Base-by-base conservation (phyloP, 2,329 filamentous ascomycete genomes). In the Epichloe gansuensis region DNA sequence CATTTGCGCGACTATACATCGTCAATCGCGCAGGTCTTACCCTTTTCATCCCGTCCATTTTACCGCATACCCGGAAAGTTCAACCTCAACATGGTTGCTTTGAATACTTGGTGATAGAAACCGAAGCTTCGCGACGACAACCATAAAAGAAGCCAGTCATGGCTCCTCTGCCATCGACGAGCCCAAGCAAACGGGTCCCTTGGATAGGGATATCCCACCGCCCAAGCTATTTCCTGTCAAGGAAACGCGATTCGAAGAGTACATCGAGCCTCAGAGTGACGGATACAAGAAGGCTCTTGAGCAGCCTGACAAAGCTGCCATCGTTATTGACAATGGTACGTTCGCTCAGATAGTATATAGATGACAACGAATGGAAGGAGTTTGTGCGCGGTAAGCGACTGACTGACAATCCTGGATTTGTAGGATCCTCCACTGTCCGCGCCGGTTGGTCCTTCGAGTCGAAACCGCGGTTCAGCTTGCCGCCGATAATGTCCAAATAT, bases 251-350 rank as follows among this genome's bases (percentile, higher is more conserved):
- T 84, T 83, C 62, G 79, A 82, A 56, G 75, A 75, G 55, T 75
- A 70, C 52, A 69, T 78, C 39, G 68, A 74, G 34, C 69, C 76
- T 2, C 73, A 80, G 61, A 71, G 75, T 8, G 84, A 91, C 62
- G 88, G 86, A 47, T 90, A 86, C 63, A 76, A 80, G 61, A 76
- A 78, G 59, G 91, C 88, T 55, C 76, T 79, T 49, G 71, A 79
- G 53, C 71, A 77, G 21, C 68, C 75, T 15, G 76, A 73, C 54
- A 72, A 74, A 46, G 86, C 83, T 50, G 88, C 90, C 49, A 96
- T 98, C 63, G 88, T 98, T 57, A 97, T 98, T 65, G 93, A 98
- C 73, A 96, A 96, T 85, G 93, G 91, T 94, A 72, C 55, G 70
- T 51, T 12, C 3, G 38, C 23, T 13, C 37, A 4, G 50, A 55